Conservation (phyloP, 495 filamentous ascomycete species). For the Neurospora sp. region DNA sequence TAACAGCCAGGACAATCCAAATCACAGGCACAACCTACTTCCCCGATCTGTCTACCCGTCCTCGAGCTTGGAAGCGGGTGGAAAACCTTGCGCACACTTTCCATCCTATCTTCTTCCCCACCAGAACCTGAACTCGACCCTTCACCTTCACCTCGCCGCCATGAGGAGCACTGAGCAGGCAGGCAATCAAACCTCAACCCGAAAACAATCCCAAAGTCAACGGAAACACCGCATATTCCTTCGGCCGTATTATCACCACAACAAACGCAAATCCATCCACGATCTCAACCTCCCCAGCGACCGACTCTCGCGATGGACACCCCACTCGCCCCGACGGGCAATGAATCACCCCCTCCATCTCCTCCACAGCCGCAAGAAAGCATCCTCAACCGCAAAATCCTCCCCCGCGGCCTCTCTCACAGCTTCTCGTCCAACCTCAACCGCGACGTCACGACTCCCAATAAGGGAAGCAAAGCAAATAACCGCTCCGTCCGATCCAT, state of each 20-base stretch:
- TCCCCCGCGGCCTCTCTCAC: conserved; percentile 1
- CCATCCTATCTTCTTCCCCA: neutral
- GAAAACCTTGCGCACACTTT: neutral
- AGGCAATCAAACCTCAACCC: neutral
- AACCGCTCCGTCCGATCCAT: conserved; percentile 11
- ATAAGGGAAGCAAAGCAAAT: neutral
- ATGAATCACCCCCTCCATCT: neutral
- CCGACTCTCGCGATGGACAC: neutral
- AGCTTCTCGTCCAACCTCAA: conserved; percentile 15
- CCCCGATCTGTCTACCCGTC: neutral
- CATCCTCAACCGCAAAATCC: conserved; percentile 16
- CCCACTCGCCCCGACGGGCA: neutral
- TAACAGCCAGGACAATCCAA: neutral
- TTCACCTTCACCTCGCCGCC: neutral
- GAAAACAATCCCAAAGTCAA: neutral
- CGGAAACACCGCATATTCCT: neutral
- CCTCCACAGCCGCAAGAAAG: neutral
- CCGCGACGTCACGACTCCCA: neutral
- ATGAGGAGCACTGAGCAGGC: neutral
- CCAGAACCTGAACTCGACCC: neutral
- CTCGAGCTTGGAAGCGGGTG: neutral
- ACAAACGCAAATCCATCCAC: neutral
- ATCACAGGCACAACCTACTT: neutral
- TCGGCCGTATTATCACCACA: neutral
- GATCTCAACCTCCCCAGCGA: neutral